phyloP scores from a whole-genome alignment of 768 basidiomycete species.

The Chalciporus pseudorubinellus region DNA sequence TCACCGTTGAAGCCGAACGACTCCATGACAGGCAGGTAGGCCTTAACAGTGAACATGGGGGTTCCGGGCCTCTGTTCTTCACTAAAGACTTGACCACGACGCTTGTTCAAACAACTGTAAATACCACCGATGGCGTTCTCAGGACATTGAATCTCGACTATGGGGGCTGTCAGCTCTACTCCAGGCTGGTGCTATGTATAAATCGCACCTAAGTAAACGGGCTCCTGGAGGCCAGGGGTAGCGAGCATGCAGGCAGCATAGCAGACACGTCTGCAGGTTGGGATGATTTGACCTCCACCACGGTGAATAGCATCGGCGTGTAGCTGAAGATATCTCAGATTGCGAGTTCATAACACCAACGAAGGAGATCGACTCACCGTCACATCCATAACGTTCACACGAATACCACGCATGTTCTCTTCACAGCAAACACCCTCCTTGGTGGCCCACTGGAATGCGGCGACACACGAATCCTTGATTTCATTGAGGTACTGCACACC shows the following conservation, averaged over 20 bases:
- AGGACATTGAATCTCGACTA: constrained; percentile 97
- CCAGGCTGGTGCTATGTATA: neutral
- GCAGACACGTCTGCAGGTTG: constrained; percentile 91
- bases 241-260: constrained; percentile 96
- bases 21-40: constrained; percentile 87
- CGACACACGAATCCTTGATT: constrained; percentile 99
- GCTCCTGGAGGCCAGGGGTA: constrained; percentile 90
- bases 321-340: constrained; percentile 46
- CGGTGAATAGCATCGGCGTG: constrained; percentile 99
- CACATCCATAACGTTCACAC: constrained; percentile 94
- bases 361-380: constrained; percentile 54
- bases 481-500: constrained; percentile 99
- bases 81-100: constrained; percentile 97
- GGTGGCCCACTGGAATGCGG: constrained; percentile 99
- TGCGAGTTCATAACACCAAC: neutral
- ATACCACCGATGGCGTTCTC: constrained; percentile 98
- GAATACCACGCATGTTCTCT: constrained; percentile 98
- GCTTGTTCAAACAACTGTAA: constrained; percentile 91
- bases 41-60: constrained; percentile 99
- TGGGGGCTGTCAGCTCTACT: constrained; percentile 10
- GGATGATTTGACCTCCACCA: constrained; percentile 98
- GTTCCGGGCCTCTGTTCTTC: constrained; percentile 97
- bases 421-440: constrained; percentile 97
- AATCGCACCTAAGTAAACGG: constrained; percentile 80
- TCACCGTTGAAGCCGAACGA: constrained; percentile 98